Percentiles rank a stretch among this genome's conserved stretches.
These are phyloP conservation scores for Apostasia shenzhenica DNA, from an alignment of 106 monocot genomes.

Conservation along the genomic window DNA sequence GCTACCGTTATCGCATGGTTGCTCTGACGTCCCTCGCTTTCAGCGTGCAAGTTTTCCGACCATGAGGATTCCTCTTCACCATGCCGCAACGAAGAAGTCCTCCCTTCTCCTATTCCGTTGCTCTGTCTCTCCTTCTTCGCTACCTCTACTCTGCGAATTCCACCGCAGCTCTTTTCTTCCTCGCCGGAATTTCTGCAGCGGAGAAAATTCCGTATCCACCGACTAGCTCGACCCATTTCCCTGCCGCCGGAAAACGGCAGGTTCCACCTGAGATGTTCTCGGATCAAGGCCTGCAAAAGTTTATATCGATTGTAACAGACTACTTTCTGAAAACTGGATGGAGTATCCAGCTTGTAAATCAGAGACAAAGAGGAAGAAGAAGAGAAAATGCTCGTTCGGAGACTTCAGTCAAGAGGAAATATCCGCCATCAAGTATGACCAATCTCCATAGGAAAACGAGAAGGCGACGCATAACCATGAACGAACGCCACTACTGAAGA, in stretches of 20 bases:
- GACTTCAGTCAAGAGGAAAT: too few species aligned
- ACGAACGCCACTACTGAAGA: too few species aligned
- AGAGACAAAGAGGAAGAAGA: too few species aligned
- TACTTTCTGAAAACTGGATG: too few species aligned
- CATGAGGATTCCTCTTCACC: neutral
- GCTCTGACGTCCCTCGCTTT: slow-evolving; percentile 25
- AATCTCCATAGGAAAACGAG: too few species aligned
- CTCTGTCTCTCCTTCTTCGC: neutral
- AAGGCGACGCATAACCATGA: too few species aligned
- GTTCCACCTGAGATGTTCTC: neutral
- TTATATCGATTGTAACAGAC: too few species aligned
- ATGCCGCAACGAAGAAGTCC: neutral
- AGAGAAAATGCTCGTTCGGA: too few species aligned
- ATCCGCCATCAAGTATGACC: too few species aligned
- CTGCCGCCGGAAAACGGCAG: neutral
- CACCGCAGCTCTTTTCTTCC: too few species aligned
- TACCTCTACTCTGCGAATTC: neutral
- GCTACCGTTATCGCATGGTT: slow-evolving; percentile 49
- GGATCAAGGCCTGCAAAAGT: neutral
- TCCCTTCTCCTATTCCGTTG: neutral
- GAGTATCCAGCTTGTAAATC: too few species aligned
- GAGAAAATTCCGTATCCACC: neutral
- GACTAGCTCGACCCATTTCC: neutral
- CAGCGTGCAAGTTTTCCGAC: neutral
- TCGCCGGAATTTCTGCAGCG: neutral